phyloP scores from a whole-genome alignment of 2,329 filamentous ascomycete species.

The Rutstroemia sp. region DNA sequence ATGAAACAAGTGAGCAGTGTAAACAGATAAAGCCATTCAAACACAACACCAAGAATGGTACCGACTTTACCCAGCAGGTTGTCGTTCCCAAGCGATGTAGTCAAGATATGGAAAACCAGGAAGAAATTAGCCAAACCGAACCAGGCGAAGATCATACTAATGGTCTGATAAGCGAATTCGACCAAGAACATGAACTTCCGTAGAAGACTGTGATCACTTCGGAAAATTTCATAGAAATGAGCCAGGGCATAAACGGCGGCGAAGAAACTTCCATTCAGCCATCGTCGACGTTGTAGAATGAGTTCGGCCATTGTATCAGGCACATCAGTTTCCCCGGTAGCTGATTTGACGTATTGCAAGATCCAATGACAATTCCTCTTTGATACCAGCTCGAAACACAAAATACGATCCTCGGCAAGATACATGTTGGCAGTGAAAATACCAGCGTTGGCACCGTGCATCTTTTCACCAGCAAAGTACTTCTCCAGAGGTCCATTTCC shows the following conservation, averaged over 20 bases:
- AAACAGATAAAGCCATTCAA: slow-evolving; percentile 92
- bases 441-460: slow-evolving; percentile 92
- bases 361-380: slow-evolving; percentile 95
- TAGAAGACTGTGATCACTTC: slow-evolving; percentile 80
- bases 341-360: slow-evolving; percentile 93
- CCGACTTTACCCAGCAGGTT: slow-evolving; percentile 70
- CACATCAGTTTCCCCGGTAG: slow-evolving; percentile 95
- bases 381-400: slow-evolving; percentile 92
- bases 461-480: slow-evolving; percentile 98
- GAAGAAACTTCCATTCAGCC: slow-evolving; percentile 98
- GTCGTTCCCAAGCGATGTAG: slow-evolving; percentile 75
- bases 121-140: slow-evolving; percentile 99
- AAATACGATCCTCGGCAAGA: slow-evolving; percentile 79
- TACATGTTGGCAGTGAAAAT: slow-evolving; percentile 98
- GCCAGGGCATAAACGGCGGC: slow-evolving; percentile 95
- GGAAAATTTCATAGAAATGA: slow-evolving; percentile 89
- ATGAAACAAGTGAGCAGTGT: slow-evolving; percentile 94
- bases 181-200: slow-evolving; percentile 90
- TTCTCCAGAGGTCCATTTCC: slow-evolving; percentile 93
- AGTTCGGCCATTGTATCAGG: slow-evolving; percentile 94
- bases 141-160: slow-evolving; percentile 90
- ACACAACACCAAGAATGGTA: slow-evolving; percentile 76
- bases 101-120: slow-evolving; percentile 96
- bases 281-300: slow-evolving; percentile 89
- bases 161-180: slow-evolving; percentile 91